phyloP scores from a whole-genome alignment of 2,329 filamentous ascomycete species.

The Daldinia sp. region DNA sequence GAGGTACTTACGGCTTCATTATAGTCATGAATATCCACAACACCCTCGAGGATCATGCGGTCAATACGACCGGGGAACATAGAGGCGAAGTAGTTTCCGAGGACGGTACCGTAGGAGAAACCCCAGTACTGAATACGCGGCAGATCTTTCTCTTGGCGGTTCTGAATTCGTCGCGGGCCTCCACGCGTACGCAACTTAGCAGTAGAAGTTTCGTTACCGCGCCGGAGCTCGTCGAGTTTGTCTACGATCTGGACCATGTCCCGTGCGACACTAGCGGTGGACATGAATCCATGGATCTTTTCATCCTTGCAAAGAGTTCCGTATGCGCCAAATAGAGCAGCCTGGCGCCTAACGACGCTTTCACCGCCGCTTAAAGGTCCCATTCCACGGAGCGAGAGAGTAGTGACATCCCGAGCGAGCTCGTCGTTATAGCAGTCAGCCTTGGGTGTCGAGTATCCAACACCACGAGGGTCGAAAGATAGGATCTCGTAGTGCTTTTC shows the following conservation, averaged over 20 bases:
- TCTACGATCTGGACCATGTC: slow-evolving; percentile 58
- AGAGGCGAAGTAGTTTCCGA: slow-evolving; percentile 55
- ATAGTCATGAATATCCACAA: slow-evolving; percentile 51
- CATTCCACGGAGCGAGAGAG: slow-evolving; percentile 43
- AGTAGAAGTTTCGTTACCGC: background rate
- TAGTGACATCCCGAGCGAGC: slow-evolving; percentile 43
- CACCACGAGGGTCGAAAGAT: slow-evolving; percentile 56
- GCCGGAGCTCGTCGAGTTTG: slow-evolving; percentile 48
- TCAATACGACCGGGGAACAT: slow-evolving; percentile 53
- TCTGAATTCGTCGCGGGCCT: background rate
- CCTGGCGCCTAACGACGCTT: slow-evolving; percentile 40
- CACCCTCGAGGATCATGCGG: slow-evolving; percentile 53
- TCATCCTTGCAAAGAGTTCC: slow-evolving; percentile 46
- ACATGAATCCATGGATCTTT: slow-evolving; percentile 47
- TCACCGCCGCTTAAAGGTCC: slow-evolving; percentile 40
- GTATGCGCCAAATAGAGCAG: slow-evolving; percentile 41
- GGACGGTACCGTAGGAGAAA: slow-evolving; percentile 58
- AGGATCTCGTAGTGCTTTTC: slow-evolving; percentile 52
- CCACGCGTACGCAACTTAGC: background rate
- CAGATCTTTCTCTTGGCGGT: slow-evolving; percentile 9
- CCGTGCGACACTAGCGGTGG: slow-evolving; percentile 51
- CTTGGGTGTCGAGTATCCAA: slow-evolving; percentile 49
- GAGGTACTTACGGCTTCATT: slow-evolving; percentile 41
- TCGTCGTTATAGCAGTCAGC: slow-evolving; percentile 51
- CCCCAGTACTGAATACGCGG: slow-evolving; percentile 55